Base-by-base conservation (phyloP, 2,329 filamentous ascomycete genomes). In the Paraphoma sp. region DNA sequence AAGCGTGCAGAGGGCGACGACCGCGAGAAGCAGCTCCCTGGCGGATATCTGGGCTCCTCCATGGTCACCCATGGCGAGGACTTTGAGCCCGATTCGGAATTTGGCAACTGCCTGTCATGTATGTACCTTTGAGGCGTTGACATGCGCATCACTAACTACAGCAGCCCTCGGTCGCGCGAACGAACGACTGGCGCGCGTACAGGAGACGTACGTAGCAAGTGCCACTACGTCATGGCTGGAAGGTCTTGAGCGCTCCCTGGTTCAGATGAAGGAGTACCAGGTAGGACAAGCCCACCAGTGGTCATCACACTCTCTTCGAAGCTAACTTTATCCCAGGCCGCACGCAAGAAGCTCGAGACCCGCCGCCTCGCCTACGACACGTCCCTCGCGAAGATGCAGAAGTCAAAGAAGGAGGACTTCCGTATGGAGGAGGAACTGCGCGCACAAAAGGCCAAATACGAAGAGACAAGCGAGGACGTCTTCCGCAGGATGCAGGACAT, bases 251-350 rank as follows among this genome's bases (percentile, higher is more conserved):
- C 84, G 93, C 64, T 96, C 90, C 28, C 79, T 97, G 50, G 89
- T 92, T 36, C 95, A 97, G 84, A 94, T 98, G 92, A 97, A 96
- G 76, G 95, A 98, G 73, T 98, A 97, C 70, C 93, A 97, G 84
- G 91, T 94, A 83, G 52, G 84, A 75, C 48, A 11, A 38, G 10
- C 12, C 12, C 12, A 33, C 28, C 8, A 33, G 14, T 16, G 29
- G 8, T 2, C 11, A 45, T 1, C 18, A 7, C 14, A 33, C 17
- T 31, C 50, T 41, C 9, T 33, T 29, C 40, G 47, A 23, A 29
- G 38, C 70, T 76, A 62, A 65, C 17, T 8, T 6, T 2, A 47
- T 56, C 56, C 1, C 54, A 89, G 89, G 83, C 86, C 63, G 87
- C 94, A 48, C 90, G 94, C 72, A 97, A 95, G 86, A 97, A 96